Evolutionary conservation across 371 early-diverging fungal species (phyloP).

Genomic region (Mucor ambiguus): DNA sequence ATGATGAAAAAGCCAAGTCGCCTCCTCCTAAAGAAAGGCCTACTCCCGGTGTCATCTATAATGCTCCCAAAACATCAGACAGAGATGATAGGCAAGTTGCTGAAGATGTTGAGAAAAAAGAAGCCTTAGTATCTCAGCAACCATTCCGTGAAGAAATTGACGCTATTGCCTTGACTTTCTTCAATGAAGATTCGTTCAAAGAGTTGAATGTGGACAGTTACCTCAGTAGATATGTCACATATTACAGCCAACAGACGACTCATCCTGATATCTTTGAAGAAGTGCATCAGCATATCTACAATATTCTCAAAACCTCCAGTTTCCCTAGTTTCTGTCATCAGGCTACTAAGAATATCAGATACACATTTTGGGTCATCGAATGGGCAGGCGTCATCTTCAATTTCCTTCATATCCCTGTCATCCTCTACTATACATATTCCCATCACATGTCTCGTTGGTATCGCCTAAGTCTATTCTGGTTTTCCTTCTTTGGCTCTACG

Average conservation of each 20-base stretch:
- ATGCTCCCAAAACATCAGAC: background rate
- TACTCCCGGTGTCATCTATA: constrained; percentile 7
- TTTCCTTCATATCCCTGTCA: constrained; percentile 19
- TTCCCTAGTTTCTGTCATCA: constrained; percentile 24
- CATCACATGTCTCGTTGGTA: constrained; percentile 18
- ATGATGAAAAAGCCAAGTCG: constrained; percentile 22
- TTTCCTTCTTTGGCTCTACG: constrained; percentile 5
- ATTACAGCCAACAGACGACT: constrained; percentile 25
- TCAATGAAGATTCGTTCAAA: constrained; percentile 25
- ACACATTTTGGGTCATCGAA: constrained; percentile 17
- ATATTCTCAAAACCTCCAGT: constrained; percentile 20
- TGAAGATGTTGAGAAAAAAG: constrained; percentile 5
- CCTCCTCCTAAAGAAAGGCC: constrained; percentile 28
- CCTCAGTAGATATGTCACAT: constrained; percentile 9
- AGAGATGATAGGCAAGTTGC: background rate
- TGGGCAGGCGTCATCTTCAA: constrained; percentile 12
- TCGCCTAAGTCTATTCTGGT: constrained; percentile 13
- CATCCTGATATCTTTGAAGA: constrained; percentile 32
- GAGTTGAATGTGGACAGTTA: constrained; percentile 23
- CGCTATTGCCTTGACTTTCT: constrained; percentile 24
- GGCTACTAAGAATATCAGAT: constrained; percentile 26
- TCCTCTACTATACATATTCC: constrained; percentile 20
- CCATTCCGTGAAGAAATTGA: constrained; percentile 24
- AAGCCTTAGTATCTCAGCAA: constrained; percentile 12
- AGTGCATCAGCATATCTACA: constrained; percentile 21